Evolutionary conservation across 1,284 basidiomycete genomes (phyloP), one percentile per base, ranked within the genome.

Genomic region (Erythrobasidium hasegawianum): DNA sequence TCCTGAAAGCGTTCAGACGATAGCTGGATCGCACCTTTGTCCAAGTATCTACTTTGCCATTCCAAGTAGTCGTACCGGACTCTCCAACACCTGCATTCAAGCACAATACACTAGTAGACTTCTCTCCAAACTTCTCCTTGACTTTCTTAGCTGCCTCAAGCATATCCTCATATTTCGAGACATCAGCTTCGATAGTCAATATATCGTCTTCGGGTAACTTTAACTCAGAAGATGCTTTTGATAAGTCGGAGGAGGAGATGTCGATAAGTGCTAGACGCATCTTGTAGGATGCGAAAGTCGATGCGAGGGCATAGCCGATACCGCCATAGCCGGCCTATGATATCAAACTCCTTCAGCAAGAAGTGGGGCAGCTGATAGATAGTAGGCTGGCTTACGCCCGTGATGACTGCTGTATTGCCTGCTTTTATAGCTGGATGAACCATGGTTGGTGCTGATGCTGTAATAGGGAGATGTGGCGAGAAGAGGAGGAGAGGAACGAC

Each of bases 201-300:
- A 73, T 52, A 14, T 61, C 38, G 7, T 54, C 55, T 24, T 72
- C 65, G 11, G 64, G 26, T 22, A 70, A 54, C 10, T 54, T 57
- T 1, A 58, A 47, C 7, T 66, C 57, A 8, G 27, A 14, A 1
- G 13, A 64, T 38, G 33, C 53, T 45, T 55, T 57, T 13, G 66
- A 27, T 29, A 73, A 67, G 0, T 61, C 64, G 1, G 38, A 22
- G 1, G 20, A 26, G 18, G 53, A 57, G 59, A 68, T 54, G 56
- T 74, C 73, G 50, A 61, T 68, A 29, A 74, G 70, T 43, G 69
- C 58, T 26, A 70, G 57, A 8, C 65, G 33, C 47, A 73, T 39
- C 13, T 66, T 65, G 18, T 70, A 67, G 1, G 53, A 8, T 1
- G 62, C 52, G 24, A 70, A 61, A 14, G 67, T 65, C 5, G 22